Conservation (phyloP, 345 rosid species). For the Orychophragmus violaceus region DNA sequence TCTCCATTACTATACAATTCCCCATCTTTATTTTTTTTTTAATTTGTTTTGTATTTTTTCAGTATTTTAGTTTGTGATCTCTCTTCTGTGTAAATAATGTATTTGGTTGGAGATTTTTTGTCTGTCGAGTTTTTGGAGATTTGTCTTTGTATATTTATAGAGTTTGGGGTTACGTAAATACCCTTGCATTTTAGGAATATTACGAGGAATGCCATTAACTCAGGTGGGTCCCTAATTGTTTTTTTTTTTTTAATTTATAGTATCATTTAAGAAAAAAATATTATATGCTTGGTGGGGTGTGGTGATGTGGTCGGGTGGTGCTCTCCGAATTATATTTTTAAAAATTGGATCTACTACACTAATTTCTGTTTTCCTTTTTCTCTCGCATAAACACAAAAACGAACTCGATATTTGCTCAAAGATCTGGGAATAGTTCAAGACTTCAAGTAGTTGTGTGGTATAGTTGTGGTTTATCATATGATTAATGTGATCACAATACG, state of each 20-base stretch:
- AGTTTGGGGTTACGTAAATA: slow-evolving; percentile 8
- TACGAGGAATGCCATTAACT: slow-evolving; percentile 19
- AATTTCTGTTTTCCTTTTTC: neutral
- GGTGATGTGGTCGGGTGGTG: slow-evolving; percentile 15
- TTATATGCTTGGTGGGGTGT: slow-evolving; percentile 13
- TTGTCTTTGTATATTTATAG: slow-evolving; percentile 31
- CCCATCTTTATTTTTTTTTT: slow-evolving; percentile 47
- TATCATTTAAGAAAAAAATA: too few relatives aligned
- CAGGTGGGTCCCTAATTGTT: slow-evolving; percentile 29
- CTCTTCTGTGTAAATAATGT: slow-evolving; percentile 11
- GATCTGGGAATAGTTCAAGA: neutral
- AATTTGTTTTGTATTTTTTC: neutral
- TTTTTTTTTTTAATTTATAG: neutral
- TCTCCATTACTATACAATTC: slow-evolving; percentile 66
- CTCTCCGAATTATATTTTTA: neutral
- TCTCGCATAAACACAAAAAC: too few relatives aligned
- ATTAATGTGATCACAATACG: neutral
- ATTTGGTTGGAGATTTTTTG: neutral
- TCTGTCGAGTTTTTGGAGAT: neutral
- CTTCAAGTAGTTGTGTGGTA: neutral
- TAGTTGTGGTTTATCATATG: neutral
- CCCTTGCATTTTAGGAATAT: slow-evolving; percentile 26
- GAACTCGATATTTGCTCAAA: too few relatives aligned
- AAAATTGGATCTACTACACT: neutral
- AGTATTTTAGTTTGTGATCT: slow-evolving; percentile 14